phyloP scores from a whole-genome alignment of 352 stramenopile species.

The Elongisporangium anandrum region DNA sequence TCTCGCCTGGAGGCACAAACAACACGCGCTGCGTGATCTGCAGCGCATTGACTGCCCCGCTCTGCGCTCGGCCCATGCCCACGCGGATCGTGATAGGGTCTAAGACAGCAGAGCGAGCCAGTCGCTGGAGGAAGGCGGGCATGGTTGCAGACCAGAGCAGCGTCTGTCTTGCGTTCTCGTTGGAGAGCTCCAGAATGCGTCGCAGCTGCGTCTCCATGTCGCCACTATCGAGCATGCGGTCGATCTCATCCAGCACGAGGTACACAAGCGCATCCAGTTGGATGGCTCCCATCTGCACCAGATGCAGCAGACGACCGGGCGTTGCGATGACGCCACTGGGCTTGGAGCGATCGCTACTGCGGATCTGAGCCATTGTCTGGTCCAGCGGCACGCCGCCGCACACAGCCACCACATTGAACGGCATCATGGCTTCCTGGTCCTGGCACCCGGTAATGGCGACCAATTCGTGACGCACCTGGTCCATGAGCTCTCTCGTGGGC shows the following conservation, averaged over 20 bases:
- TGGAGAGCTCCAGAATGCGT: slow-evolving; percentile 85
- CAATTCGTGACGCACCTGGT: slow-evolving; percentile 90
- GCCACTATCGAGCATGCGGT: slow-evolving; percentile 91
- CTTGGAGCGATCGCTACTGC: slow-evolving; percentile 24
- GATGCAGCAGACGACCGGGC: slow-evolving; percentile 52
- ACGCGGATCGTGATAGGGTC: slow-evolving; percentile 92
- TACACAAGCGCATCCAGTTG: slow-evolving; percentile 28
- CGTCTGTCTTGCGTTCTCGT: slow-evolving; percentile 64
- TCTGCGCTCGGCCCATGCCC: slow-evolving; percentile 38
- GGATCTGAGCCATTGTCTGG: slow-evolving; percentile 23
- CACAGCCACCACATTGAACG: slow-evolving; percentile 29
- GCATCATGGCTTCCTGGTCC: not conserved
- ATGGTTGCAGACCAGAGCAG: slow-evolving; percentile 96
- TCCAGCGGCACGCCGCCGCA: slow-evolving; percentile 37
- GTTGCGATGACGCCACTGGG: slow-evolving; percentile 40
- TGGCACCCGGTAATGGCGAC: slow-evolving; percentile 13
- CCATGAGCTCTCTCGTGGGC: slow-evolving; percentile 94
- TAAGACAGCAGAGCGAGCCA: slow-evolving; percentile 92
- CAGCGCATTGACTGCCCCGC: slow-evolving; percentile 34
- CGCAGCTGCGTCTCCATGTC: slow-evolving; percentile 93
- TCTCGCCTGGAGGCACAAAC: slow-evolving; percentile 44
- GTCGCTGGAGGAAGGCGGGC: slow-evolving; percentile 76
- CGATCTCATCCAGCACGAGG: slow-evolving; percentile 95
- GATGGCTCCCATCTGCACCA: slow-evolving; percentile 23
- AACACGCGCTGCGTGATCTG: slow-evolving; percentile 90